A percentile compares a stretch with the other conserved stretches of the same genome.
Conservation (phyloP, 2,329 filamentous ascomycete genomes). For the Fusarium anguioides region DNA sequence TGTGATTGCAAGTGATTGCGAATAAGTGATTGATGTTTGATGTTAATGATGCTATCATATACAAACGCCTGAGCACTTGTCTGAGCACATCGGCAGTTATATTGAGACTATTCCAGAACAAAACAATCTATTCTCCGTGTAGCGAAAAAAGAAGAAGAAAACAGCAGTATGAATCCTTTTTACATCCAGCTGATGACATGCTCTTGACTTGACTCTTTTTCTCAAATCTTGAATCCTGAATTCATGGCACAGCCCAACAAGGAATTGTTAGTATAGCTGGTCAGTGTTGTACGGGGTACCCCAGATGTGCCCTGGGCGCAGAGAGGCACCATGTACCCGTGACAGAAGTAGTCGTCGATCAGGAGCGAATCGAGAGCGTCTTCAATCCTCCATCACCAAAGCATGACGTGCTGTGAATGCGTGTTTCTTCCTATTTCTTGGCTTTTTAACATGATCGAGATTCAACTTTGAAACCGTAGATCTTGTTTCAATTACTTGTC, state of each 20-base stretch:
- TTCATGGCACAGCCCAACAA: not conserved
- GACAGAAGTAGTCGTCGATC: not conserved
- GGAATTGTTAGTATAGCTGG: no score
- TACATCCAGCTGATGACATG: slow-evolving; percentile 1
- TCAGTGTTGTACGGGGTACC: slow-evolving; percentile 6
- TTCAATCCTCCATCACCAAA: not conserved
- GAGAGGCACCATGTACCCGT: not conserved
- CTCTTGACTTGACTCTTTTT: not conserved
- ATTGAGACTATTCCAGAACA: not conserved
- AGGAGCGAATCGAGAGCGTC: slow-evolving; percentile 9
- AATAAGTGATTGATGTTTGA: no score
- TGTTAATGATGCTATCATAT: not conserved
- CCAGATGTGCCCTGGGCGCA: not conserved
- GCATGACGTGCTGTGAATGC: slow-evolving; percentile 19
- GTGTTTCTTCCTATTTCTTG: not conserved
- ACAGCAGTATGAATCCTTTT: slow-evolving; percentile 1
- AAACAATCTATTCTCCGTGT: no score
- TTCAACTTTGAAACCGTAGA: not conserved
- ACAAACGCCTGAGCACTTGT: not conserved
- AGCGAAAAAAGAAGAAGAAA: no score
- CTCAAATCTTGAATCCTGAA: slow-evolving; percentile 15
- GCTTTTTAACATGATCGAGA: not conserved
- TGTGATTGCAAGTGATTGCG: not conserved
- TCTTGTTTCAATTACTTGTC: not conserved
- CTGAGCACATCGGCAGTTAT: not conserved